These are phyloP conservation scores for Ogataea kodamae DNA, from an alignment of 805 yeast species.

Conservation along the genomic window DNA sequence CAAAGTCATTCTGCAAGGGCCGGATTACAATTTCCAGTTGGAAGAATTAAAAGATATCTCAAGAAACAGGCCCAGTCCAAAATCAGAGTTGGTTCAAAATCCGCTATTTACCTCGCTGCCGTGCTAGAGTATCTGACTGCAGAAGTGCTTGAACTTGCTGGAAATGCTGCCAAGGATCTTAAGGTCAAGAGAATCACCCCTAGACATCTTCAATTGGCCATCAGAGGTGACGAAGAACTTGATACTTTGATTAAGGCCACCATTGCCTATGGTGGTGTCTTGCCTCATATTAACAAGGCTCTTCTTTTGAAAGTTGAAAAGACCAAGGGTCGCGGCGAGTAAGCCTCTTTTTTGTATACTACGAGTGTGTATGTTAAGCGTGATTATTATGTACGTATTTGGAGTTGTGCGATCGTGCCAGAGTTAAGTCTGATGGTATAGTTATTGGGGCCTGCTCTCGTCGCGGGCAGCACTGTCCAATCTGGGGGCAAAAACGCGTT, in stretches of 20 bases:
- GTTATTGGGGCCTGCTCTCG: constrained; percentile 5
- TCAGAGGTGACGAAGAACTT: constrained; percentile 97
- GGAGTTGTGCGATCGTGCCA: constrained; percentile 12
- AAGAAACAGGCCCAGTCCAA: constrained; percentile 82
- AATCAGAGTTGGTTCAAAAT: constrained; percentile 64
- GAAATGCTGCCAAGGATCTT: constrained; percentile 95
- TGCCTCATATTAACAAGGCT: constrained; percentile 89
- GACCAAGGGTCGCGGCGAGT: constrained; percentile 35
- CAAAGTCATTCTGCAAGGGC: constrained; percentile 94
- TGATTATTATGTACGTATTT: constrained; percentile 8
- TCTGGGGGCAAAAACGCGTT: constrained; percentile 32
- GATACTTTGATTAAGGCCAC: constrained; percentile 92
- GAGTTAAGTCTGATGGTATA: constrained; percentile 18
- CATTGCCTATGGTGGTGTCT: constrained; percentile 96
- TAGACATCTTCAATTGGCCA: constrained; percentile 93
- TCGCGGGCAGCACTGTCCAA: constrained; percentile 29
- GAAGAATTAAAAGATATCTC: constrained; percentile 95
- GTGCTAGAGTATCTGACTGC: constrained; percentile 95
- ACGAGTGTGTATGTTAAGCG: constrained; percentile 18
- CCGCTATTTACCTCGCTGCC: constrained; percentile 94
- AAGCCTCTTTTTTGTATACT: constrained; percentile 7
- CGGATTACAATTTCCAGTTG: constrained; percentile 95
- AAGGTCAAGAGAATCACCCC: constrained; percentile 97
- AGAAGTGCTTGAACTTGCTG: constrained; percentile 95
- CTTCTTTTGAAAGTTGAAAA: constrained; percentile 73